Percentiles rank a stretch among this genome's conserved stretches.
Conservation (phyloP, 164 flowering plant genomes). For the Tinospora cordifolia region DNA sequence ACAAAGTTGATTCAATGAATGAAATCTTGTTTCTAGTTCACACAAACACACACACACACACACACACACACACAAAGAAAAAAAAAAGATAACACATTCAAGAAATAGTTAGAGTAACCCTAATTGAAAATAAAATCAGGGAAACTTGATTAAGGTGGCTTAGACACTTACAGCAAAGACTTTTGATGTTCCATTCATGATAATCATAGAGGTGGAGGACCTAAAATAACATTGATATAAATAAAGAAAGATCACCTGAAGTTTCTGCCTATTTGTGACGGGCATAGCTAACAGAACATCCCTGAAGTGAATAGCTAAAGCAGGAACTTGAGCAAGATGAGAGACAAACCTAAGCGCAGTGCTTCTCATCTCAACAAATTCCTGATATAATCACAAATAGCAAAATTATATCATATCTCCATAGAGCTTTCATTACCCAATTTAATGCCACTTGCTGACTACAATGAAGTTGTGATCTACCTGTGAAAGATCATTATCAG, state of each 20-base stretch:
- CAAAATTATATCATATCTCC: not conserved
- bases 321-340: constrained; percentile 80
- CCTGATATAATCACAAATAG: constrained; percentile 35
- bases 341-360: constrained; percentile 63
- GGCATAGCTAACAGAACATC: constrained; percentile 78
- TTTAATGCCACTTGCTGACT: not conserved
- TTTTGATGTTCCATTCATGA: too few species aligned
- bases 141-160: too few species aligned
- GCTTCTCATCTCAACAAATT: constrained; percentile 49
- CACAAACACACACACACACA: too few species aligned
- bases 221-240: too few species aligned
- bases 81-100: too few species aligned
- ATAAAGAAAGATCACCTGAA: constrained; percentile 50
- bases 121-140: too few species aligned
- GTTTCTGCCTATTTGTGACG: constrained; percentile 49
- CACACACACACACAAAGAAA: too few species aligned
- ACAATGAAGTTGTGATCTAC: constrained; percentile 21
- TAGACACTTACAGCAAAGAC: too few species aligned
- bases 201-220: too few species aligned
- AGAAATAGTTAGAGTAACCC: too few species aligned
- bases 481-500: constrained; percentile 40
- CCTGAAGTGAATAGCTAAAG: constrained; percentile 58
- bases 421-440: not conserved
- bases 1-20: too few species aligned
- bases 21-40: too few species aligned